Percentiles rank a stretch among this genome's conserved stretches.
Conservation (phyloP, 176 grass and related monocot genomes). For the Oryza brachyantha region DNA sequence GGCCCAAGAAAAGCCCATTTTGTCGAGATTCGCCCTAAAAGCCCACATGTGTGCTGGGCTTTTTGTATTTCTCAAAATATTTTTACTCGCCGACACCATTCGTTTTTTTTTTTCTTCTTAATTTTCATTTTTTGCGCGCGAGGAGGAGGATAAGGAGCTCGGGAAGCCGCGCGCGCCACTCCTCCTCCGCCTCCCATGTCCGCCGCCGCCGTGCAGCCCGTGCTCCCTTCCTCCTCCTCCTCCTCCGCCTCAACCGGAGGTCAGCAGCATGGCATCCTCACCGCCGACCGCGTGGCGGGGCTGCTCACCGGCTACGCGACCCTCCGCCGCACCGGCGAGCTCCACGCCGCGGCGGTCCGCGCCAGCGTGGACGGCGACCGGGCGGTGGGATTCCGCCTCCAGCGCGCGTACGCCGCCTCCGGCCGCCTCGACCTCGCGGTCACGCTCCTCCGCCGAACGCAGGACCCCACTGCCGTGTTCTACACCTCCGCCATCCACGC, state of each 20-base stretch:
- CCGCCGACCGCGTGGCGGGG: constrained; percentile 32
- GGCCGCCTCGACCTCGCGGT: constrained; percentile 51
- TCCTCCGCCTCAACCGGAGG: not conserved
- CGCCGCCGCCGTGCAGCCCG: not conserved
- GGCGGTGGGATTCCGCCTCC: constrained; percentile 68
- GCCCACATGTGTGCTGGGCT: too few relatives aligned
- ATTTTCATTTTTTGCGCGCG: too few relatives aligned
- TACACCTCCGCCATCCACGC: constrained; percentile 77
- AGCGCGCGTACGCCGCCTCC: constrained; percentile 62
- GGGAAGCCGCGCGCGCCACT: not conserved
- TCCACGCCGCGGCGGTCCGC: constrained; percentile 69
- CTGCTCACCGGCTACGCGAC: constrained; percentile 54
- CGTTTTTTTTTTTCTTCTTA: too few relatives aligned
- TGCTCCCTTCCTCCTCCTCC: constrained; percentile 9
- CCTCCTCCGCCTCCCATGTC: constrained; percentile 17
- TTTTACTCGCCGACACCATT: too few relatives aligned
- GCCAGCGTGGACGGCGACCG: constrained; percentile 42
- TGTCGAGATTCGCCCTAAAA: too few relatives aligned
- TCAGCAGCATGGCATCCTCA: constrained; percentile 13
- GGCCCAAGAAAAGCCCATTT: too few relatives aligned
- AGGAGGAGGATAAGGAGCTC: constrained; percentile 28
- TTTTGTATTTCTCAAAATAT: too few relatives aligned
- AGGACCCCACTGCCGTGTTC: constrained; percentile 60
- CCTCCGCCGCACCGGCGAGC: constrained; percentile 44
- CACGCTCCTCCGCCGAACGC: constrained; percentile 55